These are phyloP conservation scores for Yarrowia sp. DNA, from an alignment of 805 yeast species.

Conservation along the genomic window DNA sequence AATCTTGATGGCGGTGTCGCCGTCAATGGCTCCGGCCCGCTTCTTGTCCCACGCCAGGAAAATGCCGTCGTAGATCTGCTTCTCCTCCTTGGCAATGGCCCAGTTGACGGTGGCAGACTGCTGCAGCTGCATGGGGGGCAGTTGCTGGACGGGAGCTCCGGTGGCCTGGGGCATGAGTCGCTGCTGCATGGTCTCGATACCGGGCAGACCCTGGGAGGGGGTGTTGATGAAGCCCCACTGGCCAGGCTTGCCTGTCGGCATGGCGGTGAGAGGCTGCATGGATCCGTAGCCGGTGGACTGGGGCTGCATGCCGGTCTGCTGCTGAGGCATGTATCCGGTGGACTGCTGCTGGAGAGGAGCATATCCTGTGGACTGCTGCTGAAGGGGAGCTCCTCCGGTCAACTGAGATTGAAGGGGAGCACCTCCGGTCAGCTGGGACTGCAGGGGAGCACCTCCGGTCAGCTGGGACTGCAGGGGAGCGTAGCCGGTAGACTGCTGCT, in stretches of 20 bases:
- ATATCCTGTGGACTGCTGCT: slow-evolving; percentile 57
- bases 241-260: slow-evolving; percentile 71
- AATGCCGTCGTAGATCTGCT: slow-evolving; percentile 81
- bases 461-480: slow-evolving; percentile 52
- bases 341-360: slow-evolving; percentile 49
- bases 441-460: slow-evolving; percentile 56
- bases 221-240: slow-evolving; percentile 79
- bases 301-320: slow-evolving; percentile 39
- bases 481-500: slow-evolving; percentile 53
- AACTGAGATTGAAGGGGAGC: slow-evolving; percentile 49
- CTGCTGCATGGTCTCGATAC: slow-evolving; percentile 66
- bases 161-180: slow-evolving; percentile 66
- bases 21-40: slow-evolving; percentile 73
- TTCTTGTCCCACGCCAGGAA: slow-evolving; percentile 85
- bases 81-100: slow-evolving; percentile 89
- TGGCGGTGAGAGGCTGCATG: slow-evolving; percentile 50
- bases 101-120: slow-evolving; percentile 67
- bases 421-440: slow-evolving; percentile 56
- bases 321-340: slow-evolving; percentile 45
- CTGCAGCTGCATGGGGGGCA: slow-evolving; percentile 49
- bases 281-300: slow-evolving; percentile 57
- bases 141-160: slow-evolving; percentile 47
- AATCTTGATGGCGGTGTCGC: slow-evolving; percentile 81
- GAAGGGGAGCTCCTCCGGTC: slow-evolving; percentile 46
- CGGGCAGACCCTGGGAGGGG: slow-evolving; percentile 76